Evolutionary conservation across 2,329 filamentous ascomycete species (phyloP).

Genomic region (Colletotrichum falcatum): DNA sequence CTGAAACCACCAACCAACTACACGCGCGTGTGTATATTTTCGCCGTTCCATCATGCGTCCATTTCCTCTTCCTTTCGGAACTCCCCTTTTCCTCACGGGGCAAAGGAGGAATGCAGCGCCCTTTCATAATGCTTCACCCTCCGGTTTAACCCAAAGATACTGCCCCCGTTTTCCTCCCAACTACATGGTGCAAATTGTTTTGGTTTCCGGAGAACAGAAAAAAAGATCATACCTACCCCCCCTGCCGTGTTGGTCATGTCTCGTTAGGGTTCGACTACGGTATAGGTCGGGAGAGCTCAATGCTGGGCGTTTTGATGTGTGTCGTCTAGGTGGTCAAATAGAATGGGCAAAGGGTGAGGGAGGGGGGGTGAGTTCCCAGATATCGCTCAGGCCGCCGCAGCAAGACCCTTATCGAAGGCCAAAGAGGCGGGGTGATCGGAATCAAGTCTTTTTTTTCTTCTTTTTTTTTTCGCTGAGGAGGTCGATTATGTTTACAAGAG

Average conservation of each 20-base stretch:
- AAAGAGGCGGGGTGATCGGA: slow-evolving; percentile 1
- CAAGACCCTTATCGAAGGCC: neutral
- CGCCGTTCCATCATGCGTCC: slow-evolving; percentile 22
- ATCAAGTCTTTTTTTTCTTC: slow-evolving; percentile 6
- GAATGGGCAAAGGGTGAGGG: slow-evolving; percentile 17
- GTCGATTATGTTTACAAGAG: slow-evolving; percentile 72
- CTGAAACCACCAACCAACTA: slow-evolving; percentile 31
- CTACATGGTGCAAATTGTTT: slow-evolving; percentile 36
- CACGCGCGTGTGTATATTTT: slow-evolving; percentile 32
- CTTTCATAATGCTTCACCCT: slow-evolving; percentile 18
- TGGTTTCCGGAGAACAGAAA: slow-evolving; percentile 20
- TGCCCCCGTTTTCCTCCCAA: slow-evolving; percentile 9
- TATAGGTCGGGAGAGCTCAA: slow-evolving; percentile 18
- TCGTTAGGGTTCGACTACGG: slow-evolving; percentile 35
- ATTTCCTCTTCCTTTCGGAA: slow-evolving; percentile 13
- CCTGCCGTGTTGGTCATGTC: slow-evolving; percentile 28
- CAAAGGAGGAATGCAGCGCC: slow-evolving; percentile 28
- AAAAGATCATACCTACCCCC: slow-evolving; percentile 12
- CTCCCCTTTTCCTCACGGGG: neutral
- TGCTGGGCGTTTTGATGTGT: slow-evolving; percentile 29
- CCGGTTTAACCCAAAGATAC: slow-evolving; percentile 23
- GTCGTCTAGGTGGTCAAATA: slow-evolving; percentile 33
- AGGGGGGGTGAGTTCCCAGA: neutral
- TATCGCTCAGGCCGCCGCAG: slow-evolving; percentile 18
- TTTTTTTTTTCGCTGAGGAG: too few relatives aligned